Evolutionary conservation across 805 yeast genomes (phyloP), one percentile per base, ranked within the genome.

Genomic region (Peterozyma toletana): DNA sequence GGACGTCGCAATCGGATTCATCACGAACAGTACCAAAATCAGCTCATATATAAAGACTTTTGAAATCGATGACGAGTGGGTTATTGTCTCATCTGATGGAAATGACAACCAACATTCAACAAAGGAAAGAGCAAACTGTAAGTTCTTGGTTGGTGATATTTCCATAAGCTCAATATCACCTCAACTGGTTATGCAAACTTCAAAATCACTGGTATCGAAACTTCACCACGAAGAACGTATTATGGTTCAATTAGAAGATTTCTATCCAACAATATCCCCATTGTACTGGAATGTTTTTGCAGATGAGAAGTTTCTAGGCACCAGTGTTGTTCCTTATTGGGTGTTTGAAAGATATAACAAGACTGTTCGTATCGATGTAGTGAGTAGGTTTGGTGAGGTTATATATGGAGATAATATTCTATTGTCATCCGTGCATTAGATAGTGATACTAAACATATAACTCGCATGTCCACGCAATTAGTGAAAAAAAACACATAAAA

Each of bases 1-100:
- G 14, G 40, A 49, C 2, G 48, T 52, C 7, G 52, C 49, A 9
- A 6, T 58, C 29, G 37, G 42, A 14, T 37, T 37, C 33, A 14
- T 14, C 9, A 5, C 14, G 5, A 13, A 5, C 13, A 13, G 15
- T 9, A 31, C 34, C 15, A 14, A 5, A 31, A 14, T 5, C 13
- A 14, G 15, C 34, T 4, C 13, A 5, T 31, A 13, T 11, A 31
- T 5, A 31, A 31, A 31, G 9, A 31, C 34, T 9, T 31, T 31
- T 11, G 15, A 29, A 21, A 33, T 40, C 15, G 38, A 41, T n/a
- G 36, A 46, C 18, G 47, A 44, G 3, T 44, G 47, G 47, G 47
- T 44, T 1, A 30, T 44, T 1, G 44, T 44, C n/a, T 36, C 38
- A 5, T 16, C 29, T 10, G 9, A 13, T 5, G 13, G n/a, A 17